A percentile compares a stretch with the other conserved stretches of the same genome.
Evolutionary conservation across 139 green algal species (phyloP).

Genomic region (Eudorina sp.): DNA sequence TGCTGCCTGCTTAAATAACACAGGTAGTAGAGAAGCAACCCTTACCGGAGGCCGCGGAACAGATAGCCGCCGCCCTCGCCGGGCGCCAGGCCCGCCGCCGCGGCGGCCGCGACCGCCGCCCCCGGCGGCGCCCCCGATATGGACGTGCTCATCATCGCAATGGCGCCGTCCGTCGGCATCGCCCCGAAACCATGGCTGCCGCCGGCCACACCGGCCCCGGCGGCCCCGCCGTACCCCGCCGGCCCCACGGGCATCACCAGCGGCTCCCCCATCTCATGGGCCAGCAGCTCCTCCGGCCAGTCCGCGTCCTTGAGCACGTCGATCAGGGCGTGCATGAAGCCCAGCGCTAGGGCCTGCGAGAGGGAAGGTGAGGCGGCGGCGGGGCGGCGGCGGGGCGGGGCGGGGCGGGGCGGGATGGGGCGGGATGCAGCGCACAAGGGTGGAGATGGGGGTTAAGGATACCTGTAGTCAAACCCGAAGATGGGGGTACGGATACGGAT

Average conservation of each 20-base stretch:
- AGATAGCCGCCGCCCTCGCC: not conserved
- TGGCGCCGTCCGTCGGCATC: not conserved
- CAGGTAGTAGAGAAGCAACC: too few relatives aligned
- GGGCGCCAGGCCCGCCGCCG: too few relatives aligned
- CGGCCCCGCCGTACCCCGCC: not conserved
- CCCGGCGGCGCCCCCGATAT: not conserved
- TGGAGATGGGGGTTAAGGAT: too few relatives aligned
- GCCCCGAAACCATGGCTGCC: not conserved
- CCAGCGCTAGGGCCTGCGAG: slow-evolving; percentile 27
- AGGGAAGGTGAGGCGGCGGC: not conserved
- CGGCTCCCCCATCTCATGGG: slow-evolving; percentile 31
- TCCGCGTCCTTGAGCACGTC: slow-evolving; percentile 11
- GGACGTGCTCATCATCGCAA: not conserved
- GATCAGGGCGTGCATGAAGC: slow-evolving; percentile 34
- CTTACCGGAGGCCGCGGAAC: slow-evolving; percentile 30
- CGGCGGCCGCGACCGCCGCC: not conserved
- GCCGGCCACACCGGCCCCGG: not conserved
- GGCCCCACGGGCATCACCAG: not conserved
- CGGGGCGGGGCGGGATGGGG: too few relatives aligned
- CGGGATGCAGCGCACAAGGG: too few relatives aligned
- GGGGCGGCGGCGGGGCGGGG: not conserved
- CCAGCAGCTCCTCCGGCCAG: slow-evolving; percentile 28
- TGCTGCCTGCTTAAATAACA: too few relatives aligned
- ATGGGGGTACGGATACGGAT: too few relatives aligned
- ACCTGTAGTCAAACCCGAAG: too few relatives aligned